These are phyloP conservation scores for Trametes maxima DNA, from an alignment of 768 basidiomycete species.

Conservation along the genomic window DNA sequence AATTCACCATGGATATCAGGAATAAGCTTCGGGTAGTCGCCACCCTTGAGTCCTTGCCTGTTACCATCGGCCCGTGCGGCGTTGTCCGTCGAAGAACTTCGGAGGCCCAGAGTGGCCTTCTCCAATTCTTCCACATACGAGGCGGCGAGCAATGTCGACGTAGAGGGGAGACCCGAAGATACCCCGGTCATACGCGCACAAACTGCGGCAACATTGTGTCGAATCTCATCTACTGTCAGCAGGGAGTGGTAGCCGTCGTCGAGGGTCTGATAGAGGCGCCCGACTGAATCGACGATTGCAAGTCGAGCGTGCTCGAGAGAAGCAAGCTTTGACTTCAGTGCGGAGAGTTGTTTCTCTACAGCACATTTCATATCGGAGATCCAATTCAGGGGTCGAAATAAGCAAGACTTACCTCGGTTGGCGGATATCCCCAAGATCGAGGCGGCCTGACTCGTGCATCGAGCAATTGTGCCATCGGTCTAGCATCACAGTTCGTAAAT, in stretches of 20 bases:
- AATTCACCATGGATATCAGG: conserved; percentile 32
- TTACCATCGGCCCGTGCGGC: background rate
- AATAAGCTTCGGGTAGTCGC: background rate
- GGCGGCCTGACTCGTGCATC: background rate
- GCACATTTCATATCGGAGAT: background rate
- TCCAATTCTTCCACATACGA: conserved; percentile 16
- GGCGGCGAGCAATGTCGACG: background rate
- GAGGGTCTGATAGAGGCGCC: conserved; percentile 11
- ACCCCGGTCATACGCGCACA: background rate
- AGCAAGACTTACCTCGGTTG: background rate
- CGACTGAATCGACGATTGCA: conserved; percentile 5
- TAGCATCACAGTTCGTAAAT: background rate
- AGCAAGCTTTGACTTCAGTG: background rate
- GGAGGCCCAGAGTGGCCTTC: background rate
- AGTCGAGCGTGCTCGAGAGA: background rate
- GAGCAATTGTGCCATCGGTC: background rate
- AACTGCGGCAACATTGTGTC: conserved; percentile 4
- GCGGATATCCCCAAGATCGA: background rate
- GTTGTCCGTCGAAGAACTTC: background rate
- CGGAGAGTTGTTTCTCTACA: background rate
- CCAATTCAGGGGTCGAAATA: no score
- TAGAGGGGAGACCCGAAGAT: background rate
- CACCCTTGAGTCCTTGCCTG: background rate
- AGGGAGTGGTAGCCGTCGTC: conserved; percentile 9
- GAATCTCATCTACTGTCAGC: conserved; percentile 2